Percentiles rank a stretch among this genome's conserved stretches.
phyloP scores from a whole-genome alignment of 2,329 filamentous ascomycete species.

The Drechslerella dactyloides region DNA sequence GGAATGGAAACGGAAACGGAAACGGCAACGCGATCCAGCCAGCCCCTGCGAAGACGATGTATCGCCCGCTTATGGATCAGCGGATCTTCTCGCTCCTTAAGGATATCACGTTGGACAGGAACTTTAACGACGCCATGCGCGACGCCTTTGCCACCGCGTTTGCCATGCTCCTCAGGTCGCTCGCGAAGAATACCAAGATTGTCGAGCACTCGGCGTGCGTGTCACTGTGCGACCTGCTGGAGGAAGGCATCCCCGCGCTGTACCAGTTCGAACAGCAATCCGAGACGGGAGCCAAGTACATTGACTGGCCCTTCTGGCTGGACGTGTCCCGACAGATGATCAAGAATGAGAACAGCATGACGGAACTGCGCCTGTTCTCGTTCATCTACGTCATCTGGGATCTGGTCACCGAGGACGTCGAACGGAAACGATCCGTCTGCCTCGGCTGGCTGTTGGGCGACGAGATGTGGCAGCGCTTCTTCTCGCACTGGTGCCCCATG shows the following conservation, averaged over 20 bases:
- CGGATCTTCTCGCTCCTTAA: constrained; percentile 83
- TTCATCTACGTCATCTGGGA: constrained; percentile 84
- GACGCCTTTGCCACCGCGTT: constrained; percentile 79
- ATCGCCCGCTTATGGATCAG: constrained; percentile 83
- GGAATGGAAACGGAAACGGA: constrained; percentile 55
- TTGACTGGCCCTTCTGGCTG: constrained; percentile 87
- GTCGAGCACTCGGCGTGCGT: constrained; percentile 86
- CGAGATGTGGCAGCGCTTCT: constrained; percentile 77
- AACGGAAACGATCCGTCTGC: constrained; percentile 73
- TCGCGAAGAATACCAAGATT: constrained; percentile 75
- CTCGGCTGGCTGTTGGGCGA: constrained; percentile 76
- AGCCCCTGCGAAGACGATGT: constrained; percentile 65
- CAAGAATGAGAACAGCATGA: constrained; percentile 84
- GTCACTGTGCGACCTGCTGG: constrained; percentile 86
- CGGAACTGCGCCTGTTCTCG: constrained; percentile 81
- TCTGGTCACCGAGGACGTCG: constrained; percentile 69
- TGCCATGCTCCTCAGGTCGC: constrained; percentile 73
- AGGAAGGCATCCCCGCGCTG: constrained; percentile 76
- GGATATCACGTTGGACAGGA: constrained; percentile 69
- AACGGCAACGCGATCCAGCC: constrained; percentile 65
- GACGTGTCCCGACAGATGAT: constrained; percentile 79
- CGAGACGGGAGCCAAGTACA: constrained; percentile 58
- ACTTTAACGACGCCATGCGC: constrained; percentile 58
- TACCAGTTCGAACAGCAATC: constrained; percentile 58
- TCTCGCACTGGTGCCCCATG: constrained; percentile 96